phyloP scores from a whole-genome alignment of 176 grass and related monocot genomes.

The Canna indica region DNA sequence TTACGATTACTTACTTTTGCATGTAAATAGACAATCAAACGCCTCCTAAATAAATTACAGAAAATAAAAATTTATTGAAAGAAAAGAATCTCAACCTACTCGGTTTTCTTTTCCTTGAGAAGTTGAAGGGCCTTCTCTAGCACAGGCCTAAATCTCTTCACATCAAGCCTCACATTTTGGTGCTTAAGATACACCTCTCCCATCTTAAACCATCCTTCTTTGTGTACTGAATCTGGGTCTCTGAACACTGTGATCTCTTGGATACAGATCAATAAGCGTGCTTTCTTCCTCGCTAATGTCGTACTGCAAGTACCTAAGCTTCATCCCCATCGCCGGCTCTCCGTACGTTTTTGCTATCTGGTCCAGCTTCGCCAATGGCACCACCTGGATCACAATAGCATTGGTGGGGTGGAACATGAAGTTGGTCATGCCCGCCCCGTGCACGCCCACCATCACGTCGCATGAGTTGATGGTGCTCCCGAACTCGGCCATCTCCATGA shows the following conservation, averaged over 20 bases:
- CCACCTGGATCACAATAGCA: neutral
- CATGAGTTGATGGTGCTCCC: neutral
- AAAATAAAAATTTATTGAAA: no score
- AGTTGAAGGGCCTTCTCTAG: neutral
- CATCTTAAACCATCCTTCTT: neutral
- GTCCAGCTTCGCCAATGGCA: neutral
- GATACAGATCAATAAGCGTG: neutral
- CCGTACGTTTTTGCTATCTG: neutral
- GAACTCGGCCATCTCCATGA: neutral
- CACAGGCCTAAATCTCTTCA: conserved; percentile 3
- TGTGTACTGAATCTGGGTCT: neutral
- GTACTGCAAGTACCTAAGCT: conserved; percentile 5
- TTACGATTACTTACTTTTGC: no score
- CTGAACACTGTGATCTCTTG: conserved; percentile 8
- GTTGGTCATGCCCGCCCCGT: neutral
- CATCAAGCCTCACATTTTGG: neutral
- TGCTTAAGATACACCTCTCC: neutral
- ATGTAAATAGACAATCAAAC: no score
- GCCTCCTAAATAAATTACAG: no score
- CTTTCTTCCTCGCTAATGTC: neutral
- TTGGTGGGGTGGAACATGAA: neutral
- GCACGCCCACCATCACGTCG: neutral
- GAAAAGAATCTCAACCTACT: no score
- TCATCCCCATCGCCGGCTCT: neutral
- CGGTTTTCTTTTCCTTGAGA: neutral